Base-by-base conservation (phyloP, 164 flowering plant species). In the Cinnamomum chago region DNA sequence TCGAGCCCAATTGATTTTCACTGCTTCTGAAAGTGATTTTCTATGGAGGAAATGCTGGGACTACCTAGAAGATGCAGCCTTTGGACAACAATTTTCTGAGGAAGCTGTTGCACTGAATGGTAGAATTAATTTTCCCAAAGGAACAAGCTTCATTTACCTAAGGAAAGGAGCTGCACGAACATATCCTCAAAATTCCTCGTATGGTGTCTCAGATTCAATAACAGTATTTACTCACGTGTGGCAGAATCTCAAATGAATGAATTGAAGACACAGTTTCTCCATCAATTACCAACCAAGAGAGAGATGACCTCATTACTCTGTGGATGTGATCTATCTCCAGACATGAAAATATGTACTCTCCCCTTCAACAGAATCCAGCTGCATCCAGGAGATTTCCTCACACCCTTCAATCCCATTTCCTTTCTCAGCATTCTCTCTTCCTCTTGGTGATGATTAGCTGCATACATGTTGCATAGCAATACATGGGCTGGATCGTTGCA, bases 291-390 rank as follows among this genome's bases (percentile, higher is more conserved):
- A 14, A 15, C 75, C 58, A 78, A 17, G 52, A 78, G 65, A 30
- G 68, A 70, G 20, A 23, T 47, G 70, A 71, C 81, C 64, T 81
- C 78, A 65, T 69, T 70, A 60, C 70, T 71, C 69, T 79, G 72
- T 25, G 79, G 73, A 25, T 79, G 77, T 66, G 81, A 66, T 73
- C 72, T 82, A 69, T 86, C 90, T 35, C 91, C 90, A 13, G 87
- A 84, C 28, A 84, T 65, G 75, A 89, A 88, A 51, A 80, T 70
- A 70, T 80, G 80, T 76, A 70, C 72, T 72, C 24, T 72, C 3
- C 87, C 89, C 73, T 77, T 79, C 62, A 82, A 33, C 65, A 72
- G 17, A 65, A 87, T 81, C 93, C 93, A 90, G 77, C 93, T 90
- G 76, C 86, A 87, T 3, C 93, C 93, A 71, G 91, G 87, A 76